Evolutionary conservation across 2,329 filamentous ascomycete genomes (phyloP).

Genomic region (Microsporum canis): DNA sequence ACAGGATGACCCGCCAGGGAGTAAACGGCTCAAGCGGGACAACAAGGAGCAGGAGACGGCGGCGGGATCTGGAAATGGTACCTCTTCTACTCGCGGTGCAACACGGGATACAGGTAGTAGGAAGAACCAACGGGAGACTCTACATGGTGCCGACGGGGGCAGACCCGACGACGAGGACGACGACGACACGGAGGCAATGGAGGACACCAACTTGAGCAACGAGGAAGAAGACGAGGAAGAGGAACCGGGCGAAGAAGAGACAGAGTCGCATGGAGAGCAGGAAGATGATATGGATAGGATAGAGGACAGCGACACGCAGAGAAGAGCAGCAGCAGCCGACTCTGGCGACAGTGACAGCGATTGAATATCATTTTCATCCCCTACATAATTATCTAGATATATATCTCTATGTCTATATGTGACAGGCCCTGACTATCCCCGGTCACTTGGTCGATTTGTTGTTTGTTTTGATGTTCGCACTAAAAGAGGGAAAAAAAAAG

Average conservation of each 20-base stretch:
- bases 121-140: background rate
- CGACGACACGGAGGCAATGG: background rate
- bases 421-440: background rate
- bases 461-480: constrained; percentile 1
- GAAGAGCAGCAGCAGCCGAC: background rate
- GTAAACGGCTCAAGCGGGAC: constrained; percentile 17
- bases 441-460: background rate
- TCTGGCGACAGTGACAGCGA: constrained; percentile 6
- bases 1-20: constrained; percentile 45
- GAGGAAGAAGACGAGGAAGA: constrained; percentile 18
- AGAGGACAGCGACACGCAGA: constrained; percentile 2
- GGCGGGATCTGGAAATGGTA: constrained; percentile 3
- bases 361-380: background rate
- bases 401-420: no score
- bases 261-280: constrained; percentile 16
- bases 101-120: background rate
- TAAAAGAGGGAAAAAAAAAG: background rate
- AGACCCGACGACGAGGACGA: background rate
- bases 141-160: background rate
- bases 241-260: constrained; percentile 15
- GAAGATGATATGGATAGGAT: background rate
- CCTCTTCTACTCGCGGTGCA: background rate
- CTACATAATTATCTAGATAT: no score
- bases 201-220: constrained; percentile 7
- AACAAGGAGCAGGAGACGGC: constrained; percentile 17